A percentile compares a stretch with the other conserved stretches of the same genome.
Evolutionary conservation across 257 asterid species (phyloP).

Genomic region (Nemophila menziesii): DNA sequence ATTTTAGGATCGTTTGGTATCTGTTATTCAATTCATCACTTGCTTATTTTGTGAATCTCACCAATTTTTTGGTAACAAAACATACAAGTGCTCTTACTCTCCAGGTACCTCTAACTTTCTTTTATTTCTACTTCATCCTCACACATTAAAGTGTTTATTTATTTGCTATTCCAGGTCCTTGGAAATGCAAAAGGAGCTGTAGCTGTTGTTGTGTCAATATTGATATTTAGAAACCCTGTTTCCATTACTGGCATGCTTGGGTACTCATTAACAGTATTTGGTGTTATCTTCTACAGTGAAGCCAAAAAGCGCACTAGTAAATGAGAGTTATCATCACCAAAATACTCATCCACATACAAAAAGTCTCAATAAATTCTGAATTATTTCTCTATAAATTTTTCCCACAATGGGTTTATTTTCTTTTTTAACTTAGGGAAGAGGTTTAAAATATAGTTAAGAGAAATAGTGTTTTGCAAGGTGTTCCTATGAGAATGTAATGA

Average conservation of each 20-base stretch:
- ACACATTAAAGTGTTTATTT: too few relatives aligned
- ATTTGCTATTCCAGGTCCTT: constrained; percentile 62
- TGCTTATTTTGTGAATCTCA: constrained; percentile 27
- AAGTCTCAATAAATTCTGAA: too few relatives aligned
- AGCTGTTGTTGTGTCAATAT: constrained; percentile 68
- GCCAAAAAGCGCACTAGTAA: constrained; percentile 75
- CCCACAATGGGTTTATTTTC: too few relatives aligned
- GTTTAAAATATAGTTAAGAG: too few relatives aligned
- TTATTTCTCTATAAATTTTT: too few relatives aligned
- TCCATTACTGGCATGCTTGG: constrained; percentile 80
- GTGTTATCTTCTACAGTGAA: constrained; percentile 64
- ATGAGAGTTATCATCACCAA: too few relatives aligned
- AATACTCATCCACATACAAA: too few relatives aligned
- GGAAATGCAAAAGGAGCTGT: constrained; percentile 87
- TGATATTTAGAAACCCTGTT: constrained; percentile 69
- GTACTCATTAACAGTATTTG: constrained; percentile 49
- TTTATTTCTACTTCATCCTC: too few relatives aligned
- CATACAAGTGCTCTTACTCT: constrained; percentile 34
- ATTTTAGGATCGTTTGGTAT: constrained; percentile 16
- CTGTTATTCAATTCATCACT: constrained; percentile 26
- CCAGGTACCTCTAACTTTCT: constrained; percentile 18
- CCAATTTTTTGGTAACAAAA: constrained; percentile 29
- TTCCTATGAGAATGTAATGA: too few relatives aligned
- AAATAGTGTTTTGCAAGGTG: too few relatives aligned
- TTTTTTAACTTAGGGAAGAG: too few relatives aligned